Base-by-base conservation (phyloP, 1,284 basidiomycete genomes). In the Naganishia sp. region DNA sequence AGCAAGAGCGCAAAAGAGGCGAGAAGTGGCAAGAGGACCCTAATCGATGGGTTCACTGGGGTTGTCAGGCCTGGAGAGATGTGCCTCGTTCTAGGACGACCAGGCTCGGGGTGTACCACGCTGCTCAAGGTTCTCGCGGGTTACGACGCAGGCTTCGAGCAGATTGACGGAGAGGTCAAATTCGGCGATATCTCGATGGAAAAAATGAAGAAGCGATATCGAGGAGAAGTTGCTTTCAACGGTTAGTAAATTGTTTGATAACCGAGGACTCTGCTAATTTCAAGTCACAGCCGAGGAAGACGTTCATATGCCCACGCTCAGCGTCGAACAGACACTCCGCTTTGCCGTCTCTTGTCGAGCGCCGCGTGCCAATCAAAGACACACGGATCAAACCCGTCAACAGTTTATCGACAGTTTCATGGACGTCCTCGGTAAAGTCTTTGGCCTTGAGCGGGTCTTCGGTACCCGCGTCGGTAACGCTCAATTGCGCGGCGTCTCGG, bases 381-480 rank as follows among this genome's bases (percentile, higher is more conserved):
- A 47, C 21, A 50, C 45, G 51, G 35, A 45, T 41, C 71, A 68
- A 6, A 66, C 73, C 72, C 70, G 49, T 83, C 1, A 82, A 86
- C 57, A 54, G 76, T 83, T 21, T 86, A 72, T 61, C 65, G 69
- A 49, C 76, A 77, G 13, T 77, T 77, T 85, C 23, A 84, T 84
- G 1, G 84, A 86, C 39, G 77, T 87, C 4, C 74, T 88, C 35
- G 81, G 84, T 72, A 88, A 86, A n/a, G 83, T 90, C 25, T 88
- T 92, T 71, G 89, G 90, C 9, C 80, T 94, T 61, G 81, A 81
- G n/a, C 88, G 90, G 69, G 91, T 89, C 0, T 82, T 83, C 66
- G 81, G 88, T 70, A 93, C 90, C 0, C 85, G 90, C 3, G 88
- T 93, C 25, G 92, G 92, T 3, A 85, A 92, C 77, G 87, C 87